These are phyloP conservation scores for Diaporthe sp. DNA, from an alignment of 2,329 filamentous ascomycete genomes.

Conservation along the genomic window DNA sequence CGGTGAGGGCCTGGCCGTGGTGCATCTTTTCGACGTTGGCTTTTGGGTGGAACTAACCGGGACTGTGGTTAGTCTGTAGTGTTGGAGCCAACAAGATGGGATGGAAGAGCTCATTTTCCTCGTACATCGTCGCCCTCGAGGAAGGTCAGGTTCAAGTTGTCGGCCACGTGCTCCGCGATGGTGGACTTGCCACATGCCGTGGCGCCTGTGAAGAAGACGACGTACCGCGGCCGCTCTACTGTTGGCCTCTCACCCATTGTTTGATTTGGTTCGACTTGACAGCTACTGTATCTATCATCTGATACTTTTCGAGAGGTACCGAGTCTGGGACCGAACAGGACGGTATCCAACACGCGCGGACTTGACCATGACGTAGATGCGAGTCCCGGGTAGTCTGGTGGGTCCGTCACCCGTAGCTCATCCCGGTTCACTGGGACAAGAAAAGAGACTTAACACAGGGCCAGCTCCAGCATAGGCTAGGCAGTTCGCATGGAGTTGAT, in stretches of 20 bases:
- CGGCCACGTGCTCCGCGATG: constrained; percentile 62
- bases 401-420: neutral
- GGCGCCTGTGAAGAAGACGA: constrained; percentile 71
- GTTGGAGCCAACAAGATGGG: too few species aligned
- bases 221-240: constrained; percentile 40
- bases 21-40: constrained; percentile 80
- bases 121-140: constrained; percentile 72
- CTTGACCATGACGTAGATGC: neutral
- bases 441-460: neutral
- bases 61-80: neutral
- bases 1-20: constrained; percentile 74
- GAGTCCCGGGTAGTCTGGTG: neutral
- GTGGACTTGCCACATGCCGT: constrained; percentile 72
- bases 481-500: too few species aligned
- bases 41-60: constrained; percentile 64
- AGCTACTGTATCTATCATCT: neutral
- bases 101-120: constrained; percentile 28
- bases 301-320: neutral
- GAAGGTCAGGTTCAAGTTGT: constrained; percentile 61
- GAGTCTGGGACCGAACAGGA: neutral
- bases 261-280: neutral
- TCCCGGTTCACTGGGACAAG: neutral
- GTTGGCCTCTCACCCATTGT: constrained; percentile 26
- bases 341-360: too few species aligned
- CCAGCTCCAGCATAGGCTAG: neutral